Conservation (phyloP, 805 yeast genomes). For the Candida krabiensis region DNA sequence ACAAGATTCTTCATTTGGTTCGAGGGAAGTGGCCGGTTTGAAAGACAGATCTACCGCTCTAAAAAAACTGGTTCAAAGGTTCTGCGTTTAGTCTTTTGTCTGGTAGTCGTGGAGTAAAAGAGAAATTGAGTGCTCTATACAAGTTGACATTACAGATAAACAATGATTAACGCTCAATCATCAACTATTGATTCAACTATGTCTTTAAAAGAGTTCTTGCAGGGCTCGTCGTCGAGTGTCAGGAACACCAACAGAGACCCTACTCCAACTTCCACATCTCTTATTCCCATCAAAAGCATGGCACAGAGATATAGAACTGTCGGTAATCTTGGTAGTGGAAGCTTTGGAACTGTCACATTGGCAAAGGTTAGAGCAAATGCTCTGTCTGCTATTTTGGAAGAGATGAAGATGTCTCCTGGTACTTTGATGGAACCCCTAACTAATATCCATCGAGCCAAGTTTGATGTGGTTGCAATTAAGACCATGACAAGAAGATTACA, state of each 20-base stretch:
- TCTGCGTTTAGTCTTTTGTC: too few relatives aligned
- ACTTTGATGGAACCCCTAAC: conserved; percentile 52
- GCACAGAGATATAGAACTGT: conserved; percentile 47
- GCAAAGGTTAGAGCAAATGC: conserved; percentile 47
- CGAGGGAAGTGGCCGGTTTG: too few relatives aligned
- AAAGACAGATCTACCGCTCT: too few relatives aligned
- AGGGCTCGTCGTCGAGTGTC: conserved; percentile 8
- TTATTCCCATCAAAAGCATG: conserved; percentile 42
- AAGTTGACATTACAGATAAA: too few relatives aligned
- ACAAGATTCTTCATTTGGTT: too few relatives aligned
- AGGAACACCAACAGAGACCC: conserved; percentile 7
- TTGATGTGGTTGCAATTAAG: conserved; percentile 70
- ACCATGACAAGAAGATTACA: conserved; percentile 62
- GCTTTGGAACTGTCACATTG: conserved; percentile 70
- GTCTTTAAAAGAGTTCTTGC: conserved; percentile 17
- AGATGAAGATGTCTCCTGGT: conserved; percentile 29
- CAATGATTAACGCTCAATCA: conserved; percentile 20
- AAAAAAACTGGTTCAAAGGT: too few relatives aligned
- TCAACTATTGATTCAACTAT: conserved; percentile 11
- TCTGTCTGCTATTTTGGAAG: conserved; percentile 13
- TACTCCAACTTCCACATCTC: conserved; percentile 2
- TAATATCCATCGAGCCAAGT: conserved; percentile 15
- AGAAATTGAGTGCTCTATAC: too few relatives aligned
- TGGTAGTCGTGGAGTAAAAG: too few relatives aligned
- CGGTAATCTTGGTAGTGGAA: conserved; percentile 65